Conservation (phyloP, 495 filamentous ascomycete genomes). For the Talaromyces borbonicus region DNA sequence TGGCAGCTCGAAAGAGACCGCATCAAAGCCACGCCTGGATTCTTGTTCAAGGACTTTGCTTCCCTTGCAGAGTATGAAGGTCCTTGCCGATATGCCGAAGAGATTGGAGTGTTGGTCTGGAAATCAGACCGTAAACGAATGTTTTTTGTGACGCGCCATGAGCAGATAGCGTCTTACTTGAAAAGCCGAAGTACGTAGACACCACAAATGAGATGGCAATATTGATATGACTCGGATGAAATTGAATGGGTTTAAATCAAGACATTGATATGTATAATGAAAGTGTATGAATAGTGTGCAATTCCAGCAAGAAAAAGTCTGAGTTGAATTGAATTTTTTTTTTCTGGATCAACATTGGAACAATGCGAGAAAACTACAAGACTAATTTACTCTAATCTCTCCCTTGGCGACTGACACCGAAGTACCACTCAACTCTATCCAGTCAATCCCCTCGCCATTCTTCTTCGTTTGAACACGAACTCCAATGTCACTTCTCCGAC, state of each 20-base stretch:
- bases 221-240: constrained; percentile 3
- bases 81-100: constrained; percentile 69
- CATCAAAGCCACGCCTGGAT: constrained; percentile 72
- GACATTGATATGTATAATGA: too few relatives aligned
- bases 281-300: too few relatives aligned
- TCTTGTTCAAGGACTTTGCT: constrained; percentile 82
- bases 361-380: constrained; percentile 6
- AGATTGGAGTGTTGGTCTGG: constrained; percentile 88
- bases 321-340: too few relatives aligned
- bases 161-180: constrained; percentile 74
- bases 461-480: constrained; percentile 29
- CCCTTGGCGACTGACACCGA: constrained; percentile 53
- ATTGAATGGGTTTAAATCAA: too few relatives aligned
- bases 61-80: constrained; percentile 65
- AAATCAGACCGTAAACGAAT: constrained; percentile 64
- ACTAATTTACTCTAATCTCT: constrained; percentile 18
- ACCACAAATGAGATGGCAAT: neutral
- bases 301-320: too few relatives aligned
- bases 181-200: constrained; percentile 41
- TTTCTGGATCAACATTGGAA: constrained; percentile 4
- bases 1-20: constrained; percentile 97
- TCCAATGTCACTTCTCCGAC: constrained; percentile 51
- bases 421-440: constrained; percentile 43
- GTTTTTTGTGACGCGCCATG: constrained; percentile 81
- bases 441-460: constrained; percentile 27